phyloP scores from a whole-genome alignment of 176 grass and related monocot species.

The Alloteropsis semialata region DNA sequence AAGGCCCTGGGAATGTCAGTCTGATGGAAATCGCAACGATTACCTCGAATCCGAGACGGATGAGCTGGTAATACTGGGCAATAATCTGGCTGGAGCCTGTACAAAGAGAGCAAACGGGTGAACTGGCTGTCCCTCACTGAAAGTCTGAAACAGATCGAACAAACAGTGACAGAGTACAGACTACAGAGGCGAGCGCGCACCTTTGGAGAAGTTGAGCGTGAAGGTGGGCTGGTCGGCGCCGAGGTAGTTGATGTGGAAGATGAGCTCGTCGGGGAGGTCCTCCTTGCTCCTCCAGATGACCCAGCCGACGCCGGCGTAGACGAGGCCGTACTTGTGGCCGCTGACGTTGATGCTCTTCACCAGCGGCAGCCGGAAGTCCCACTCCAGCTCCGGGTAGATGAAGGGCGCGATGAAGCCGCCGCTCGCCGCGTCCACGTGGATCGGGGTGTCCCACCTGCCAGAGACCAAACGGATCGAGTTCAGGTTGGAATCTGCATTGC shows the following conservation, averaged over 20 bases:
- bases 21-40: neutral
- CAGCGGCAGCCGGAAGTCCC: slow-evolving; percentile 74
- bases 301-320: slow-evolving; percentile 76
- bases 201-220: slow-evolving; percentile 87
- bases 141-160: neutral
- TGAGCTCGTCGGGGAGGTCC: slow-evolving; percentile 76
- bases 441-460: slow-evolving; percentile 66
- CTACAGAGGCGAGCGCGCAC: neutral
- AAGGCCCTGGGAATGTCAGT: neutral
- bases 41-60: slow-evolving; percentile 79
- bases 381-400: slow-evolving; percentile 73
- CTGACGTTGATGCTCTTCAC: slow-evolving; percentile 88
- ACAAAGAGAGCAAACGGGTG: neutral
- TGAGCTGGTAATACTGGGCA: slow-evolving; percentile 82
- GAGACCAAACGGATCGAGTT: neutral
- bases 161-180: neutral
- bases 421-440: slow-evolving; percentile 76
- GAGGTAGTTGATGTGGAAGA: slow-evolving; percentile 87
- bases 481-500: no score
- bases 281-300: slow-evolving; percentile 63
- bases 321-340: slow-evolving; percentile 74
- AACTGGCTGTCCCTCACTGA: neutral
- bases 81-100: slow-evolving; percentile 79
- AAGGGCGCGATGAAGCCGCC: slow-evolving; percentile 82
- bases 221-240: slow-evolving; percentile 77